phyloP scores from a whole-genome alignment of 331 rosid species.

The Pyracantha coccinea region DNA sequence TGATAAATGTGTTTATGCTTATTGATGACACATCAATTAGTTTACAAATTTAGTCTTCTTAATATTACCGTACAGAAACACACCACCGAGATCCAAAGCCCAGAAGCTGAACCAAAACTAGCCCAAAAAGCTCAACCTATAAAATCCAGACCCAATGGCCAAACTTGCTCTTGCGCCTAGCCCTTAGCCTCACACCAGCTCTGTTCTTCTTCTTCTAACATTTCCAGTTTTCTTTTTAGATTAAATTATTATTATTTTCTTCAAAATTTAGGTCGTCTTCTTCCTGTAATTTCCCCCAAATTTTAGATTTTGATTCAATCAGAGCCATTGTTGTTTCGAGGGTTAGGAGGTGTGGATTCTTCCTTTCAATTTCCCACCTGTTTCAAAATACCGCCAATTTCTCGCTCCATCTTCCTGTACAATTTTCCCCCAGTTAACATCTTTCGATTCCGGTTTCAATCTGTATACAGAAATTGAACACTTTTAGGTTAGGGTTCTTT shows the following conservation, averaged over 20 bases:
- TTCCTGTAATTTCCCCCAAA: constrained; percentile 9
- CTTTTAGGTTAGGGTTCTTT: constrained; percentile 30
- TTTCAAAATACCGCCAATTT: constrained; percentile 36
- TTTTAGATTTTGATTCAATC: constrained; percentile 29
- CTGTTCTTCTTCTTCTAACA: neutral
- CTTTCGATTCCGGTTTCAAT: neutral
- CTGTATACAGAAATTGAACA: neutral
- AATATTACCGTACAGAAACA: no score
- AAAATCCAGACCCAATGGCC: neutral
- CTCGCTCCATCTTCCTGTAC: neutral
- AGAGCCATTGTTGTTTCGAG: constrained; percentile 37
- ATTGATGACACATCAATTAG: no score
- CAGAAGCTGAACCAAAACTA: neutral
- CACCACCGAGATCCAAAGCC: neutral
- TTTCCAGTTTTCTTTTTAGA: neutral
- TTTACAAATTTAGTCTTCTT: no score
- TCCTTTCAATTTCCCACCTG: constrained; percentile 31
- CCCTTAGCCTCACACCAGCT: constrained; percentile 11
- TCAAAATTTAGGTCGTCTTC: neutral
- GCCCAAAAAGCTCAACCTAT: constrained; percentile 8
- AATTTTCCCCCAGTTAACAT: neutral
- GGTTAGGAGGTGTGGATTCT: constrained; percentile 82
- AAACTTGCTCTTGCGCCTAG: constrained; percentile 42
- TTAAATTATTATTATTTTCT: neutral
- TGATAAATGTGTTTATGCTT: no score